phyloP scores from a whole-genome alignment of 331 rosid species.

The Prunus yedoensis region DNA sequence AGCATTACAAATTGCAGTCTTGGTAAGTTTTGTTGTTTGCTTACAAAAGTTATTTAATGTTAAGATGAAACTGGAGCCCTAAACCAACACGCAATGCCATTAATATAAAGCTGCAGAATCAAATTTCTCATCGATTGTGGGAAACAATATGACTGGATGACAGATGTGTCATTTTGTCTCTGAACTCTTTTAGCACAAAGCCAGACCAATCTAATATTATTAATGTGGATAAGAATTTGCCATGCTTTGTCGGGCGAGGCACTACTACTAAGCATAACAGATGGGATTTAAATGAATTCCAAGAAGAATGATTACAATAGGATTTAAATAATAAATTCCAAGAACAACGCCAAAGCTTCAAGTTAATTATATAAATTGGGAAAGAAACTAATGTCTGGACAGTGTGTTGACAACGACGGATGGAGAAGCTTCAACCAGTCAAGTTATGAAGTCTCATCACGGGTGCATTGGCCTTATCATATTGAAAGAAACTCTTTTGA shows the following conservation, averaged over 20 bases:
- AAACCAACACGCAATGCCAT: too few relatives aligned
- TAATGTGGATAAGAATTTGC: conserved; percentile 17
- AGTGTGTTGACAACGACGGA: background rate
- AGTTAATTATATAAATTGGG: background rate
- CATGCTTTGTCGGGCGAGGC: background rate
- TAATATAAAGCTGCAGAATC: background rate
- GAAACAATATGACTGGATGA: background rate
- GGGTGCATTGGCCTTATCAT: background rate
- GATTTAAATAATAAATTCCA: background rate
- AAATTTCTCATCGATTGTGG: too few relatives aligned
- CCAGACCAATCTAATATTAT: background rate
- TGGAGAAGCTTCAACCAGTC: background rate
- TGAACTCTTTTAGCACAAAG: background rate
- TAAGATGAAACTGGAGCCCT: too few relatives aligned
- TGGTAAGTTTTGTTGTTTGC: too few relatives aligned
- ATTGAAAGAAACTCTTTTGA: too few relatives aligned
- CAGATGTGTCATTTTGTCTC: background rate
- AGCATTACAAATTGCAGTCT: too few relatives aligned
- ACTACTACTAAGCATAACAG: background rate
- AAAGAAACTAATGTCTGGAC: background rate
- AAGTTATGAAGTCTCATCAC: background rate
- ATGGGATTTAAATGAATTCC: background rate
- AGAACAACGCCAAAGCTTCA: background rate
- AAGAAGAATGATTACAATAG: background rate
- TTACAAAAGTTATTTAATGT: too few relatives aligned